Evolutionary conservation across 345 rosid genomes (phyloP), one percentile per base, ranked within the genome.

Genomic region (Aegle marmelos): DNA sequence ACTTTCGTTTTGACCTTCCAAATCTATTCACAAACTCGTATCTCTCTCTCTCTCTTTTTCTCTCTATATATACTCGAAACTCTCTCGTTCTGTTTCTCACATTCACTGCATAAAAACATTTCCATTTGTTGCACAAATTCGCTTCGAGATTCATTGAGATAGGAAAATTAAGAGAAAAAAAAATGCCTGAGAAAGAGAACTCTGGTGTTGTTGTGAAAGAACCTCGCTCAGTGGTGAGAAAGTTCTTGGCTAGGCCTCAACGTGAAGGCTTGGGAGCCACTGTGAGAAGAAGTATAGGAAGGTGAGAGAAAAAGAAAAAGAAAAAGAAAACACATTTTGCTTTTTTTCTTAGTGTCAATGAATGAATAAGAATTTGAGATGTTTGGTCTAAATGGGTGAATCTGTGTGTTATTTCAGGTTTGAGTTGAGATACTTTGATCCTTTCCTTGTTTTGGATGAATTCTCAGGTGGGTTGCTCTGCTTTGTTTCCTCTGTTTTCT

Each of bases 271-370:
- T 88, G 2, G 98, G 98, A n/a, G 95, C 98, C 74, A 76, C 85
- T 68, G 98, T 93, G 34, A 89, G 97, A 82, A 95, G 98, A 86
- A 95, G 98, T 88, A 91, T 95, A 45, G 98, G 98, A 80, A 84
- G 98, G 98, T 92, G 67, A 8, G 8, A 27, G 21, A 14, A 41
- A 58, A 39, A 39, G 45, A 39, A 39, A 39, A 41, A 10, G 14
- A 41, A 13, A 45, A 45, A 45, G 22, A 72, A 2, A 21, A 36
- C 19, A 24, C 13, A 60, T 22, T 22, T 36, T 14, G 19, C 24
- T 76, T 10, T 1, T 2, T 4, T 3, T 22, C 7, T 39, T 30
- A 36, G 36, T 77, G 58, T 22, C 24, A 64, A 62, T 39, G 28
- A 63, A 67, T 13, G 65, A 30, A 17, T 80, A 34, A 45, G 50